Evolutionary conservation across 2,329 filamentous ascomycete genomes (phyloP).

Genomic region (Cercospora zeae-maydis): DNA sequence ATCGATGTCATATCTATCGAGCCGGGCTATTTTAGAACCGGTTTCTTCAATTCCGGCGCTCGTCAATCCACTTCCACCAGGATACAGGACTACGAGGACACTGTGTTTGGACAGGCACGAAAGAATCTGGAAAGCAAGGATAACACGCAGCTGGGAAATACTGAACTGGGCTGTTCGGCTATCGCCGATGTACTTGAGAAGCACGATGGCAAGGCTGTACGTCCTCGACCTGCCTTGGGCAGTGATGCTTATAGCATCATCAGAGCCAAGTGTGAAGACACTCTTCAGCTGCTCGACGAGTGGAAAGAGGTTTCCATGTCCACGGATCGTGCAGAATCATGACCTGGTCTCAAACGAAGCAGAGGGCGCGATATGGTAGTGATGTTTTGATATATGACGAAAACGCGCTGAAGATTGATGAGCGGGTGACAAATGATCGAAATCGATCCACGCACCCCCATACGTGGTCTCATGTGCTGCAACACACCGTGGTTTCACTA

Average conservation of each 20-base stretch:
- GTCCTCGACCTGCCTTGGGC: slow-evolving; percentile 54
- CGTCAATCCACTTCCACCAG: slow-evolving; percentile 14
- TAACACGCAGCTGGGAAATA: slow-evolving; percentile 54
- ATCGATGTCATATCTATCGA: slow-evolving; percentile 47
- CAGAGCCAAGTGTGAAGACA: slow-evolving; percentile 44
- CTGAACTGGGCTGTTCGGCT: slow-evolving; percentile 51
- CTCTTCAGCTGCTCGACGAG: slow-evolving; percentile 46
- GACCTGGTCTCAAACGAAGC: neutral
- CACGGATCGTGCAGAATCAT: slow-evolving; percentile 17
- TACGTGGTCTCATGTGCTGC: no score
- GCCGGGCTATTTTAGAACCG: slow-evolving; percentile 54
- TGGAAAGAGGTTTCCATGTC: slow-evolving; percentile 47
- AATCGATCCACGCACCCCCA: neutral
- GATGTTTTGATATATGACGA: neutral
- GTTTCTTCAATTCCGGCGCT: slow-evolving; percentile 42
- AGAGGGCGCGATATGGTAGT: neutral
- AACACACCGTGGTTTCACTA: no score
- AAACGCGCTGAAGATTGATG: neutral
- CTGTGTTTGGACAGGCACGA: slow-evolving; percentile 36
- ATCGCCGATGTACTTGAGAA: slow-evolving; percentile 56
- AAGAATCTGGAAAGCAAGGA: slow-evolving; percentile 38
- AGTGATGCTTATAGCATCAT: slow-evolving; percentile 43
- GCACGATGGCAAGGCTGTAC: slow-evolving; percentile 49
- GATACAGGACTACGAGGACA: slow-evolving; percentile 35
- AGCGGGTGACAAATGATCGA: neutral